Evolutionary conservation across 192 early-diverging fungal genomes (phyloP).

Genomic region (Phlyctochytrium bullatum): DNA sequence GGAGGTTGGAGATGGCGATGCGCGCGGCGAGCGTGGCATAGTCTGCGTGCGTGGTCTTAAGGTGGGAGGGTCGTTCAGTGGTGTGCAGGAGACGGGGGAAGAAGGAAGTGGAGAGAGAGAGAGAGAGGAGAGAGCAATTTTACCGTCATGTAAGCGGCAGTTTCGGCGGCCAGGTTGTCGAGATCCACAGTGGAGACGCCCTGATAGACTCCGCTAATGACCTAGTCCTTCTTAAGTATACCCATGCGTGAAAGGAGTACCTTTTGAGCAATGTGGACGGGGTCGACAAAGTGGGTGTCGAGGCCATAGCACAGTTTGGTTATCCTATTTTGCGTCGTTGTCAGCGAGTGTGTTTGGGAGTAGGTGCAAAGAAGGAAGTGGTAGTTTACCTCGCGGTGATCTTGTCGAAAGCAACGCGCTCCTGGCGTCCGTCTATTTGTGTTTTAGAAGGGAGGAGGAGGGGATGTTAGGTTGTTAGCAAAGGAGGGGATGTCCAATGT

Average conservation of each 20-base stretch:
- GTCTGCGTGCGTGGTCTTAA: constrained; percentile 88
- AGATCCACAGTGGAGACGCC: constrained; percentile 95
- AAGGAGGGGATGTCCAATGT: too few relatives aligned
- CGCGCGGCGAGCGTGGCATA: constrained; percentile 95
- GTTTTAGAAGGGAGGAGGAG: constrained; percentile 8
- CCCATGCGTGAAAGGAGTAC: constrained; percentile 41
- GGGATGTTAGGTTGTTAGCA: too few relatives aligned
- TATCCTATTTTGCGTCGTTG: too few relatives aligned
- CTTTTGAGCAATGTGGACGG: constrained; percentile 87
- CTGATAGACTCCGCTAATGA: constrained; percentile 92
- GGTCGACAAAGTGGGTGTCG: constrained; percentile 88
- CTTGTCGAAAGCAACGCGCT: constrained; percentile 97
- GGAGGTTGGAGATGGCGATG: constrained; percentile 92
- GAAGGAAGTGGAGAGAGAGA: neutral
- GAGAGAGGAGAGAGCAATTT: too few relatives aligned
- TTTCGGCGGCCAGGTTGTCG: constrained; percentile 96
- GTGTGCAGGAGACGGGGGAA: neutral
- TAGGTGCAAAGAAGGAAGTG: too few relatives aligned
- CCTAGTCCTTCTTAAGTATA: constrained; percentile 40
- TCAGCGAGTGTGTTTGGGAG: too few relatives aligned
- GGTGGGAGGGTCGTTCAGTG: too few relatives aligned
- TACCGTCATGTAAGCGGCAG: constrained; percentile 63
- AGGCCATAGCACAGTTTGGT: constrained; percentile 92
- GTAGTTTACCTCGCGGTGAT: constrained; percentile 63
- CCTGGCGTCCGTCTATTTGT: constrained; percentile 73